Evolutionary conservation across 768 basidiomycete genomes (phyloP), one percentile per base, ranked within the genome.

Genomic region (Hericium coralloides): DNA sequence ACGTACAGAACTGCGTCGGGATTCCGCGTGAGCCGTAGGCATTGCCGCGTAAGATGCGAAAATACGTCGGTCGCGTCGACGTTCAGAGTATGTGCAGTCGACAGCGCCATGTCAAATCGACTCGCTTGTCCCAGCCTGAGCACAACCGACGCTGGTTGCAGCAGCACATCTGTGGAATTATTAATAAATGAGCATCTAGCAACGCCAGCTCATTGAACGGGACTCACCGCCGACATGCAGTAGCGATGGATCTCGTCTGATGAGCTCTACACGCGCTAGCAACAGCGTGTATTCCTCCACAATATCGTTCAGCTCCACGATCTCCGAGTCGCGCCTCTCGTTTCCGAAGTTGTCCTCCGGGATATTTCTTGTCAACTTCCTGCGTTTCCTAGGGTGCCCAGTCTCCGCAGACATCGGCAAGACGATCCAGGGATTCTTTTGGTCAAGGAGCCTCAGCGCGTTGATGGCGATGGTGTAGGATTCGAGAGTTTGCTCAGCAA

Each of bases 1-100:
- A 71, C 79, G 64, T 69, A 89, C 89, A 83, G 66, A 54, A 80
- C 72, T 8, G 76, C 69, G 63, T 85, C 81, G 5, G 82, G 77
- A 58, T 81, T 79, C 63, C 76, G 80, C 58, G 87, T 79, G 45
- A 97, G 73, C 57, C 85, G 82, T 49, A 95, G 70, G 69, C 94
- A 97, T 66, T 91, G 85, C 38, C 73, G 75, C 0, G 92, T 84
- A 60, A 98, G 72, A 60, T 82, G 77, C 43, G 81, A 79, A 66
- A 98, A 95, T 12, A 95, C 65, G 60, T 92, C 87, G 3, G 84
- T 83, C 88, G 98, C 90, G 68, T 97, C 92, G 43, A 92, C 82
- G 37, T 82, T 76, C 43, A 97, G 79, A 48, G 80, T 81, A 37
- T 81, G 79, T 2, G 92, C 94, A 26, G 84, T 80, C 5, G 82